A percentile compares a stretch with the other conserved stretches of the same genome.
Evolutionary conservation across 139 green algal genomes (phyloP).

Genomic region (Chlamydomonas incerta): DNA sequence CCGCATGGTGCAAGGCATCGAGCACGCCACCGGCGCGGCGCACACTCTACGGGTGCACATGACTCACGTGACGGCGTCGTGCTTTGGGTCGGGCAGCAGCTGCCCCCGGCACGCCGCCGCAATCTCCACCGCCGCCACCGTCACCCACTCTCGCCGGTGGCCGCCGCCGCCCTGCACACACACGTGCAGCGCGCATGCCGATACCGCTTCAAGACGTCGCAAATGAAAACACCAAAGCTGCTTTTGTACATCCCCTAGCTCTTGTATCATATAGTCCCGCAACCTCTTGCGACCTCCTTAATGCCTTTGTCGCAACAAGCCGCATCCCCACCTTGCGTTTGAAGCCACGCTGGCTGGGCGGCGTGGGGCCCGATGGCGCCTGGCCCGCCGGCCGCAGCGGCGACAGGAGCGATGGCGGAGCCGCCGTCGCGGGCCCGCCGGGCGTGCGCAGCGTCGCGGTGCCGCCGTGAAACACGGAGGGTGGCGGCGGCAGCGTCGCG

Average conservation of each 20-base stretch:
- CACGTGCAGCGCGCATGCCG: too few relatives aligned
- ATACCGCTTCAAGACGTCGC: too few relatives aligned
- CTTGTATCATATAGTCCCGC: too few relatives aligned
- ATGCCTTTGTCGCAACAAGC: too few relatives aligned
- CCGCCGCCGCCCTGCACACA: conserved; percentile 47
- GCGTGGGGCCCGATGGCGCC: conserved; percentile 55
- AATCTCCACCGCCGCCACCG: conserved; percentile 85
- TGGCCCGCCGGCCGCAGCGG: conserved; percentile 28
- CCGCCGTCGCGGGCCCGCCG: neutral
- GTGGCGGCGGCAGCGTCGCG: neutral
- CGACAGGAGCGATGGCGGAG: conserved; percentile 14
- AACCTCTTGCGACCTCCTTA: too few relatives aligned
- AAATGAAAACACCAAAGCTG: too few relatives aligned
- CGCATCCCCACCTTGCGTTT: conserved; percentile 28
- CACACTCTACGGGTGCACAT: too few relatives aligned
- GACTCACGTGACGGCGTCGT: conserved; percentile 75
- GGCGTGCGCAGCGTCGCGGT: conserved; percentile 30
- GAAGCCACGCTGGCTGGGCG: conserved; percentile 86
- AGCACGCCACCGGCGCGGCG: too few relatives aligned
- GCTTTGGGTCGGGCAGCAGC: conserved; percentile 87
- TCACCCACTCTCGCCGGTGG: conserved; percentile 73
- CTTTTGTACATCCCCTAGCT: too few relatives aligned
- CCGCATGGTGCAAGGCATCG: too few relatives aligned
- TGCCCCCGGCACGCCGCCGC: conserved; percentile 76
- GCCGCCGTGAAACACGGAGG: neutral